Evolutionary conservation across 1,284 basidiomycete species (phyloP).

Genomic region (Tylopilus orsonianus): DNA sequence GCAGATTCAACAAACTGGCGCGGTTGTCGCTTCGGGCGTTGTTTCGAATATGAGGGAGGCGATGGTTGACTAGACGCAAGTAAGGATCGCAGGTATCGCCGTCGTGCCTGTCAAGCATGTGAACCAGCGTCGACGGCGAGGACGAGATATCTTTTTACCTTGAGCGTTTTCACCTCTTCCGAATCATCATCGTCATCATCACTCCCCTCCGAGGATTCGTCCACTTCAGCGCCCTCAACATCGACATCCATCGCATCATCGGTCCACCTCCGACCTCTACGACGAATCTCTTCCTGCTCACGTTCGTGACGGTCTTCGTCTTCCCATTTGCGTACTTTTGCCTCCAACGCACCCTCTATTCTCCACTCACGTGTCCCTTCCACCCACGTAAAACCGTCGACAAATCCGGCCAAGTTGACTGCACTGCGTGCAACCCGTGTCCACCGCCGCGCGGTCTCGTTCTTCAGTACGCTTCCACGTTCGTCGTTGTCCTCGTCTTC

Average conservation of each 20-base stretch:
- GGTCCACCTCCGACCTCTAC: constrained; percentile 58
- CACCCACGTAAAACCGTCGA: constrained; percentile 77
- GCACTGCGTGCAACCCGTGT: constrained; percentile 73
- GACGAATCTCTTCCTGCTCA: constrained; percentile 68
- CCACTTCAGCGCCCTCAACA: constrained; percentile 41
- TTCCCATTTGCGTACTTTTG: constrained; percentile 71
- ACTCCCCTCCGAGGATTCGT: constrained; percentile 43
- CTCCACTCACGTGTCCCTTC: constrained; percentile 61
- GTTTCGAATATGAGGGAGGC: constrained; percentile 32
- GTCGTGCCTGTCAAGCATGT: constrained; percentile 52
- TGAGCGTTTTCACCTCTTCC: constrained; percentile 73
- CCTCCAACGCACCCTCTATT: constrained; percentile 66
- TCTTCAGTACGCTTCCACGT: constrained; percentile 25
- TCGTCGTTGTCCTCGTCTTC: constrained; percentile 70
- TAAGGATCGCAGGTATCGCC: constrained; percentile 62
- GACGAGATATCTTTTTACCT: constrained; percentile 45
- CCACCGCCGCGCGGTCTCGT: constrained; percentile 55
- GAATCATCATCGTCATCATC: constrained; percentile 66
- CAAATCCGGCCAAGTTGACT: constrained; percentile 65
- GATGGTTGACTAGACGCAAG: constrained; percentile 47
- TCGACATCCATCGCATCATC: constrained; percentile 75
- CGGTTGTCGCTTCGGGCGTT: constrained; percentile 36
- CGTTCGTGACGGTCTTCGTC: constrained; percentile 62
- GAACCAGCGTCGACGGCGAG: constrained; percentile 4
- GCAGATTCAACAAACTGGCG: constrained; percentile 35